Evolutionary conservation across 2,329 filamentous ascomycete genomes (phyloP), one percentile per base, ranked within the genome.

Genomic region (Geoglossum cookeanum): DNA sequence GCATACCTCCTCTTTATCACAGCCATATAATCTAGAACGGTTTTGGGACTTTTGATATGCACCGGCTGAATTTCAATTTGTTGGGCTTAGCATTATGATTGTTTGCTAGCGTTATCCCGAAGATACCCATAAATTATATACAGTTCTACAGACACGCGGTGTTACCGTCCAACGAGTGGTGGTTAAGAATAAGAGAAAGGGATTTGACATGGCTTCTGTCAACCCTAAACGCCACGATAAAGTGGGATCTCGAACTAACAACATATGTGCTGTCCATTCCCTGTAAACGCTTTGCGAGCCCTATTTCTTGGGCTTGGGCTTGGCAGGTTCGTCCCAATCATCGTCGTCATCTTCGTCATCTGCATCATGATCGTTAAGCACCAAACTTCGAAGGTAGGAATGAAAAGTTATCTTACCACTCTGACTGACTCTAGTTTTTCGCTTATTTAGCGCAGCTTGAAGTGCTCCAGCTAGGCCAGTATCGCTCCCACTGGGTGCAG

Each of bases 391-490:
- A 58, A 57, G 27, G 56, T 27, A 56, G 65, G 47, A 11, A 9
- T 29, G 64, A 6, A 17, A 55, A 55, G 55, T 55, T 56, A 56
- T 84, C 87, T 81, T 80, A 96, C 91, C 91, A 76, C 87, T 94
- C 68, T 87, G 84, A 72, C 87, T 87, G 68, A 96, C 91, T 76
- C 94, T 95, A 70, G 88, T 81, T 75, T 96, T 96, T 69, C 91
- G 78, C 72, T 87, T 85, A 66, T 84, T 80, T 64, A 90, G 70
- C 58, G 84, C 85, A 59, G 81, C 84, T 59, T 87, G 87, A 63
- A 95, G 72, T 53, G 88, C 90, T 72, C 85, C 87, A 27, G 88
- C 87, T 77, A 96, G 80, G 39, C 80, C 83, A 58, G 81, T 72
- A 39, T 71, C 79, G 9, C 79, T 77, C 48, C 76, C 76, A 55